A percentile compares a stretch with the other conserved stretches of the same genome.
Evolutionary conservation across 495 filamentous ascomycete species (phyloP).

Genomic region (Immersiella caudata): DNA sequence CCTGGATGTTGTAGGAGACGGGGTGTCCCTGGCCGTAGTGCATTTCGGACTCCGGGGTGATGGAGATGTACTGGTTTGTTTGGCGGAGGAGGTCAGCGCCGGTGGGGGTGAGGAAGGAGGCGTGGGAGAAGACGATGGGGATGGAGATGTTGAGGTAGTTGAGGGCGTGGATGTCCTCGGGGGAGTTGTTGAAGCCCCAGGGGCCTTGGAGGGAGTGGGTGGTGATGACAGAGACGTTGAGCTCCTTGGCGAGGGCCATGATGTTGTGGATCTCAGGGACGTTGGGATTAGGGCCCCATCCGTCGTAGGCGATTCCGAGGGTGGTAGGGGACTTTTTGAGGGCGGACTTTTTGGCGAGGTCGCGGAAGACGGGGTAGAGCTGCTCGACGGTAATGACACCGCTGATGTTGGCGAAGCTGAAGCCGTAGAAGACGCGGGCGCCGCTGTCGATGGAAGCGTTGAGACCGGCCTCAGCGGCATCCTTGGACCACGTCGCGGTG

Average conservation of each 20-base stretch:
- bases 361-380: slow-evolving; percentile 38
- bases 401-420: slow-evolving; percentile 29
- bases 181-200: slow-evolving; percentile 44
- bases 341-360: slow-evolving; percentile 28
- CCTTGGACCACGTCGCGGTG: slow-evolving; percentile 33
- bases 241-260: slow-evolving; percentile 30
- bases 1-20: slow-evolving; percentile 38
- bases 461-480: slow-evolving; percentile 38
- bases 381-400: slow-evolving; percentile 29
- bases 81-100: slow-evolving; percentile 37
- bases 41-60: slow-evolving; percentile 52
- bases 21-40: slow-evolving; percentile 49
- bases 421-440: slow-evolving; percentile 44
- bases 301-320: slow-evolving; percentile 46
- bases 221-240: slow-evolving; percentile 42
- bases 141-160: slow-evolving; percentile 39
- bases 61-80: slow-evolving; percentile 48
- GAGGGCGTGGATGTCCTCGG: slow-evolving; percentile 37
- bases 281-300: slow-evolving; percentile 32
- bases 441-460: slow-evolving; percentile 46
- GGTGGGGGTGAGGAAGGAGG: slow-evolving; percentile 33
- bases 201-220: slow-evolving; percentile 39
- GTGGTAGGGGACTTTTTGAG: slow-evolving; percentile 28
- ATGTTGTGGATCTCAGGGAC: slow-evolving; percentile 35
- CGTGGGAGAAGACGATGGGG: slow-evolving; percentile 50